Percentiles rank a stretch among this genome's conserved stretches.
phyloP scores from a whole-genome alignment of 257 asterid genomes.

The Solanum phureja region DNA sequence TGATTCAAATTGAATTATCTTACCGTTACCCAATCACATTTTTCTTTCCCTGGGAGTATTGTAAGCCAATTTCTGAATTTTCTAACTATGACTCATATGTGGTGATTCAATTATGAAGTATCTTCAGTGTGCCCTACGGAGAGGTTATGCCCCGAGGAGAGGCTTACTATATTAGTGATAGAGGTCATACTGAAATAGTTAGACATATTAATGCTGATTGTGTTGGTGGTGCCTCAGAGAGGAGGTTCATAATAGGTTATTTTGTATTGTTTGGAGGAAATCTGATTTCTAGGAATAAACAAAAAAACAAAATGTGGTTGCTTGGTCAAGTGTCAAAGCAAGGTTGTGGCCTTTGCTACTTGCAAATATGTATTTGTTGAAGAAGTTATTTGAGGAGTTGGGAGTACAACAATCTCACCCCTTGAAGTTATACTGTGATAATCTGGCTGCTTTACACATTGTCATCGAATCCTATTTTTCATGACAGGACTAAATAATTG shows the following conservation, averaged over 20 bases:
- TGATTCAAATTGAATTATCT: background rate
- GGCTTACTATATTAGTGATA: background rate
- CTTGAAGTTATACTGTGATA: background rate
- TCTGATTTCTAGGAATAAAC: background rate
- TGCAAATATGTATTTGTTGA: background rate
- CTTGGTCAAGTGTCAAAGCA: background rate
- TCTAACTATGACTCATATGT: background rate
- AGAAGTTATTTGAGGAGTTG: background rate
- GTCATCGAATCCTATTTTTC: background rate
- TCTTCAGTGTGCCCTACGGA: background rate
- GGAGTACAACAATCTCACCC: background rate
- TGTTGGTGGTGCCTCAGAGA: background rate
- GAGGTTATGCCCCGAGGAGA: background rate
- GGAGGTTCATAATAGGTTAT: background rate
- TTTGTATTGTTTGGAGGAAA: background rate
- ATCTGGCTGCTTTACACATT: background rate
- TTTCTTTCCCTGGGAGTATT: background rate
- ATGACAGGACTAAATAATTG: background rate
- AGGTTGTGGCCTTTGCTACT: background rate
- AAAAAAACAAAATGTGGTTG: background rate
- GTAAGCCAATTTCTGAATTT: background rate
- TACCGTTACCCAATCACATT: background rate
- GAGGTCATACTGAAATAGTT: background rate
- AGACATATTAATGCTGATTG: background rate
- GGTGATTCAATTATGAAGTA: background rate